Percentiles rank a stretch among this genome's conserved stretches.
Conservation (phyloP, 805 yeast genomes). For the Yarrowia osloensis region DNA sequence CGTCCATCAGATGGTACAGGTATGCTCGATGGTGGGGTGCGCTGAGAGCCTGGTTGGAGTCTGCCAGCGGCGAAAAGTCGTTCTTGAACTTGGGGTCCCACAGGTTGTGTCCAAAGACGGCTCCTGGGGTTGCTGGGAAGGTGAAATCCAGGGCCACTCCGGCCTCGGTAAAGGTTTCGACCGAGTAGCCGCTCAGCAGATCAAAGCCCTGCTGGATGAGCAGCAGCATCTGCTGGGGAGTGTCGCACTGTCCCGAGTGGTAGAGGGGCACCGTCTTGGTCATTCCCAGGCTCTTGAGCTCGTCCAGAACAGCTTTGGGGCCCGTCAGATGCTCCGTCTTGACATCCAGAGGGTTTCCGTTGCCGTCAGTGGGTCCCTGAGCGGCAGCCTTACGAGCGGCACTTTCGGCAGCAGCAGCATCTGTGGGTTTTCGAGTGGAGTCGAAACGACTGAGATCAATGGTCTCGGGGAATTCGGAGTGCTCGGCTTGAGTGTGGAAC, state of each 20-base stretch:
- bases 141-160: slow-evolving; percentile 45
- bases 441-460: slow-evolving; percentile 31
- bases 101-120: slow-evolving; percentile 39
- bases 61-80: slow-evolving; percentile 41
- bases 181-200: slow-evolving; percentile 41
- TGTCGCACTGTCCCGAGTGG: slow-evolving; percentile 35
- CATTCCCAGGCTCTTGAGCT: slow-evolving; percentile 6
- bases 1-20: slow-evolving; percentile 47
- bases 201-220: slow-evolving; percentile 43
- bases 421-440: slow-evolving; percentile 15
- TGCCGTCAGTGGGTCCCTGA: slow-evolving; percentile 18
- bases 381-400: slow-evolving; percentile 11
- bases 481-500: slow-evolving; percentile 34
- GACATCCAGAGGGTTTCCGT: slow-evolving; percentile 12
- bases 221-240: slow-evolving; percentile 43
- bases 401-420: slow-evolving; percentile 5
- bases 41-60: slow-evolving; percentile 33
- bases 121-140: slow-evolving; percentile 34
- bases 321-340: slow-evolving; percentile 21
- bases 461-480: slow-evolving; percentile 4
- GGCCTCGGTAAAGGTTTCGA: slow-evolving; percentile 41
- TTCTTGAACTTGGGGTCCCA: slow-evolving; percentile 40
- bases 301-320: slow-evolving; percentile 11
- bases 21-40: slow-evolving; percentile 45
- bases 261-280: background rate